Percentiles rank a stretch among this genome's conserved stretches.
phyloP scores from a whole-genome alignment of 257 asterid species.

The Cordia subcordata region DNA sequence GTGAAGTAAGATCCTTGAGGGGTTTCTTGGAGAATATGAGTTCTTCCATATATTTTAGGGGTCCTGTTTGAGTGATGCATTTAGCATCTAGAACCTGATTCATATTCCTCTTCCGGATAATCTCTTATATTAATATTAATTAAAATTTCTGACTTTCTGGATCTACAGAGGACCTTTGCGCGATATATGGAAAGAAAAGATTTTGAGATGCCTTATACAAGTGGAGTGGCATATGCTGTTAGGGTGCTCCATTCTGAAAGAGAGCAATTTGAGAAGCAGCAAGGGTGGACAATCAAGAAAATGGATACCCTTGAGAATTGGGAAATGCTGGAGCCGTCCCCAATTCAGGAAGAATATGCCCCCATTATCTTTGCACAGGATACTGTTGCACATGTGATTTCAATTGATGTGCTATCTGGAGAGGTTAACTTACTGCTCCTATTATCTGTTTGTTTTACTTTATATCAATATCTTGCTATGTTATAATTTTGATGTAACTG shows the following conservation, averaged over 20 bases:
- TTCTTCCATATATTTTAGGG: background rate
- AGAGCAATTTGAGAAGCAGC: constrained; percentile 72
- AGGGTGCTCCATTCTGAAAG: constrained; percentile 82
- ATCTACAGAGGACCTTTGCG: constrained; percentile 70
- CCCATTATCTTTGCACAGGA: constrained; percentile 99
- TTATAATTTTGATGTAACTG: background rate
- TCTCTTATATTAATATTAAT: constrained; percentile 1
- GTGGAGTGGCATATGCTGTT: constrained; percentile 98
- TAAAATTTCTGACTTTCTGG: constrained; percentile 8
- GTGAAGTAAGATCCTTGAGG: background rate
- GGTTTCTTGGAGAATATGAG: background rate
- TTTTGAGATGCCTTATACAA: constrained; percentile 94
- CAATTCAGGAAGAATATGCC: constrained; percentile 87
- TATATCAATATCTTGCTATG: background rate
- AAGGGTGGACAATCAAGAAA: constrained; percentile 87
- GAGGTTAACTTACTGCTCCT: constrained; percentile 48
- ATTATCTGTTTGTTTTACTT: constrained; percentile 2
- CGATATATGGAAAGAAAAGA: constrained; percentile 81
- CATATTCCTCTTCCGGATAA: background rate
- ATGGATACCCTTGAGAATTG: constrained; percentile 73
- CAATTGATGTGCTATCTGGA: constrained; percentile 95
- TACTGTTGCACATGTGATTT: constrained; percentile 86
- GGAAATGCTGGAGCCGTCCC: constrained; percentile 67
- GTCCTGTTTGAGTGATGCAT: constrained; percentile 2
- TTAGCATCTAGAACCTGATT: constrained; percentile 8